Evolutionary conservation across 2,329 filamentous ascomycete genomes (phyloP).

Genomic region (Colletotrichum sp.): DNA sequence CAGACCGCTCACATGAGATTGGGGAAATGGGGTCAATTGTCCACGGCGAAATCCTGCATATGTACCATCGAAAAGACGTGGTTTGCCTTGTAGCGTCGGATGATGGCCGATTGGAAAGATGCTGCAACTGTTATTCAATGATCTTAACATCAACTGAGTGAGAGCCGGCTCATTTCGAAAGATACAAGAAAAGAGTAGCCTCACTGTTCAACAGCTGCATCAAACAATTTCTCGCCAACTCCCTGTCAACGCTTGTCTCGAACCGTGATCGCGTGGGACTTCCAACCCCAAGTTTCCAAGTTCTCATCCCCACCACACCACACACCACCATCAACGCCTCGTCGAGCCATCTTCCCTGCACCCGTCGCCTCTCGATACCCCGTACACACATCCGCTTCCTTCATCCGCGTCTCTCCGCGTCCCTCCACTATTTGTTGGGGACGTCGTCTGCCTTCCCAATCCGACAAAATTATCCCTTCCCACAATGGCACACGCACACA

Average conservation of each 20-base stretch:
- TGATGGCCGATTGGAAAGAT: background rate
- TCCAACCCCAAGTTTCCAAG: background rate
- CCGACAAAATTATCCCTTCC: slow-evolving; percentile 17
- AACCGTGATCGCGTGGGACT: background rate
- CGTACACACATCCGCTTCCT: background rate
- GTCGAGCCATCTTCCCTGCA: background rate
- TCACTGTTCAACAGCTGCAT: background rate
- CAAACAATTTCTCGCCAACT: background rate
- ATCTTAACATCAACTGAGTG: background rate
- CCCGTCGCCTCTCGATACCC: background rate
- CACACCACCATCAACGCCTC: background rate
- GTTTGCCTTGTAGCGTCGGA: background rate
- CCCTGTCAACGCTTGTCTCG: background rate
- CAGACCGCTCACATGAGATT: background rate
- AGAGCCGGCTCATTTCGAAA: background rate
- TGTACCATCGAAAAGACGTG: background rate
- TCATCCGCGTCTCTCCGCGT: background rate
- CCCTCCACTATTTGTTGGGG: slow-evolving; percentile 9
- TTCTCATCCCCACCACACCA: background rate
- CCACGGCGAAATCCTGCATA: background rate
- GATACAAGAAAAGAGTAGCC: background rate
- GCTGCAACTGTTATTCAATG: background rate
- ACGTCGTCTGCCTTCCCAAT: slow-evolving; percentile 17
- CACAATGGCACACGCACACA: background rate
- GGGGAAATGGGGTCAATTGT: background rate